phyloP scores from a whole-genome alignment of 495 filamentous ascomycete species.

The Neohortaea acidophila region DNA sequence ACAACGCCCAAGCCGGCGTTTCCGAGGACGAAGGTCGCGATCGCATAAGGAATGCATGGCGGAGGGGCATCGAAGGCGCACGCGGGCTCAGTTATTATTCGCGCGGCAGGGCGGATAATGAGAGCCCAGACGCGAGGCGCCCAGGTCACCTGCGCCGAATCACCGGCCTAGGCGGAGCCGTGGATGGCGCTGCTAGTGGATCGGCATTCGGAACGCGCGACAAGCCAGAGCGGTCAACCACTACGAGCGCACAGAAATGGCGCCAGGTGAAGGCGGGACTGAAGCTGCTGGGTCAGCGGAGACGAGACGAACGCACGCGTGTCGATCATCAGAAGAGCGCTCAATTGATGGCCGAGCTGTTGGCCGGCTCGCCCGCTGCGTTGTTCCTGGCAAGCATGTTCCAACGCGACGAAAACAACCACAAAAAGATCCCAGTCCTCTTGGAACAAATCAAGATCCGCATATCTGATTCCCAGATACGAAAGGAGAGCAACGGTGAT shows the following conservation, averaged over 20 bases:
- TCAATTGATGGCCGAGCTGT: slow-evolving; percentile 86
- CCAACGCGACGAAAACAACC: slow-evolving; percentile 89
- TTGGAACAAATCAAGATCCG: slow-evolving; percentile 87
- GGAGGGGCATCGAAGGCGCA: slow-evolving; percentile 37
- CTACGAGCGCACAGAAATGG: slow-evolving; percentile 74
- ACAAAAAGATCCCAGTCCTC: slow-evolving; percentile 84
- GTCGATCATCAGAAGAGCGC: slow-evolving; percentile 92
- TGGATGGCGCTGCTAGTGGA: slow-evolving; percentile 9
- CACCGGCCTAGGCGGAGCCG: slow-evolving; percentile 51
- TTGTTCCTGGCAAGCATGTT: slow-evolving; percentile 92
- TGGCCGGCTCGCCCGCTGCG: slow-evolving; percentile 79
- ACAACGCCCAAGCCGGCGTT: slow-evolving; percentile 48
- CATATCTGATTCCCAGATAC: slow-evolving; percentile 60
- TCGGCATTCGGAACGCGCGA: slow-evolving; percentile 9
- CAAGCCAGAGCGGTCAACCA: slow-evolving; percentile 43
- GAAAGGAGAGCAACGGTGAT: slow-evolving; percentile 46
- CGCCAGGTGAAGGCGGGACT: slow-evolving; percentile 69
- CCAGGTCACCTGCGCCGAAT: slow-evolving; percentile 60
- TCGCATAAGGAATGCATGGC: slow-evolving; percentile 45
- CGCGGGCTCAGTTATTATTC: slow-evolving; percentile 42
- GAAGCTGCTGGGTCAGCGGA: slow-evolving; percentile 61
- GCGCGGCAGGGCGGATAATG: slow-evolving; percentile 24
- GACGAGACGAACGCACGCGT: slow-evolving; percentile 55
- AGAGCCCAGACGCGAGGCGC: slow-evolving; percentile 40
- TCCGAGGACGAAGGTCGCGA: slow-evolving; percentile 86